phyloP scores from a whole-genome alignment of 768 basidiomycete genomes.

The Antrodiella citrinella region DNA sequence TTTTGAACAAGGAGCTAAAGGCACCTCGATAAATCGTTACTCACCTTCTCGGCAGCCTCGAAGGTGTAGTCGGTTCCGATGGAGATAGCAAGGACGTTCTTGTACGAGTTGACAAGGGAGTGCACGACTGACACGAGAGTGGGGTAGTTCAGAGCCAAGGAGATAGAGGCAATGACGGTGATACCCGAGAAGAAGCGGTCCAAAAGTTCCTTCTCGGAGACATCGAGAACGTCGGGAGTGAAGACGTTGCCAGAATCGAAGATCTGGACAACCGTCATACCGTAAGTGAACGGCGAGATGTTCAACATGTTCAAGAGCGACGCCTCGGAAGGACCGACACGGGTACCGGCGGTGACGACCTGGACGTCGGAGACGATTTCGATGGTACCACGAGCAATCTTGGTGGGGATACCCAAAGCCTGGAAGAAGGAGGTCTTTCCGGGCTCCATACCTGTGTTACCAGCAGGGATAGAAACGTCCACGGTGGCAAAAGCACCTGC shows the following conservation, averaged over 20 bases:
- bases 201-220: slow-evolving; percentile 86
- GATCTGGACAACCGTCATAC: slow-evolving; percentile 97
- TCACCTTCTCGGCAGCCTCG: slow-evolving; percentile 87
- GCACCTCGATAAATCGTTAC: slow-evolving; percentile 22
- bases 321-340: slow-evolving; percentile 96
- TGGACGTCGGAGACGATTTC: slow-evolving; percentile 98
- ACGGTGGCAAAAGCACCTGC: slow-evolving; percentile 93
- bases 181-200: slow-evolving; percentile 89
- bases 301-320: slow-evolving; percentile 99
- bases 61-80: slow-evolving; percentile 91
- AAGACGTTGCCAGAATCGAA: slow-evolving; percentile 92
- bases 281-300: slow-evolving; percentile 99
- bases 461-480: slow-evolving; percentile 86
- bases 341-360: slow-evolving; percentile 86
- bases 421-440: slow-evolving; percentile 99
- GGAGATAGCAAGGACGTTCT: slow-evolving; percentile 90
- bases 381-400: slow-evolving; percentile 99
- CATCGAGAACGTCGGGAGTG: slow-evolving; percentile 82
- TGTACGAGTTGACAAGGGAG: slow-evolving; percentile 98
- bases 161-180: slow-evolving; percentile 93
- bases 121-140: slow-evolving; percentile 91
- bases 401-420: slow-evolving; percentile 98
- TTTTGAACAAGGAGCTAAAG: slow-evolving; percentile 4
- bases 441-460: slow-evolving; percentile 99
- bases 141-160: slow-evolving; percentile 92